Evolutionary conservation across 2,329 filamentous ascomycete species (phyloP), one percentile per base, ranked within the genome.

Genomic region (Colletotrichum echinochloae): DNA sequence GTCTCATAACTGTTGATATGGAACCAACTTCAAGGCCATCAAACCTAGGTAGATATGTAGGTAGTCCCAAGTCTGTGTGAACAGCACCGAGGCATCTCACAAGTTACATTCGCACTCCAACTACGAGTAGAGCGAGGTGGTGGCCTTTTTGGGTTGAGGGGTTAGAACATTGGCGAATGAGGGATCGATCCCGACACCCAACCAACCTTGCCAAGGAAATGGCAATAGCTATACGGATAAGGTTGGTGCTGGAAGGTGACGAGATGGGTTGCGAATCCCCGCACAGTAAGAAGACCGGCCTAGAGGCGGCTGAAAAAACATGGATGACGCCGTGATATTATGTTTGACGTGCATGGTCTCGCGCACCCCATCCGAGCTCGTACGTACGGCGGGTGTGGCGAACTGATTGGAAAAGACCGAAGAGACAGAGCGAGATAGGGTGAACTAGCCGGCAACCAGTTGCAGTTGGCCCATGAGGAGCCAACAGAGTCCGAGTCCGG

Each of bases 261-360:
- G 1, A 3, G 28, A 67, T 48, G 16, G 39, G 48, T 26, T 54
- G 65, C n/a, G 20, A 56, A 28, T 7, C 20, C 41, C 55, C 44
- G 49, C 57, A 52, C 33, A 18, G 30, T 52, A 28, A 23, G 14
- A 56, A 35, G 48, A 14, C 33, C 18, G 28, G 33, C 28, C 16
- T 37, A 8, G 11, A 56, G 11, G 35, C 46, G 30, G 18, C 46
- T n/a, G 16, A 30, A 55, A 30, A 55, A 46, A 56, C 63, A 70
- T 66, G 63, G 63, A 70, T 70, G 63, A 65, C 60, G 56, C 63
- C 33, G 30, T 55, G 63, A 66, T 56, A n/a, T 46, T 33, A 66
- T 56, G 26, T 46, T 33, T 57, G 64, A 67, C 51, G 51, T 67
- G 64, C 62, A 30, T 51, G n/a, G 12, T 7, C 30, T 33, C 26